phyloP scores from a whole-genome alignment of 306 rosid genomes.

The Fragaria nilgerrensis region DNA sequence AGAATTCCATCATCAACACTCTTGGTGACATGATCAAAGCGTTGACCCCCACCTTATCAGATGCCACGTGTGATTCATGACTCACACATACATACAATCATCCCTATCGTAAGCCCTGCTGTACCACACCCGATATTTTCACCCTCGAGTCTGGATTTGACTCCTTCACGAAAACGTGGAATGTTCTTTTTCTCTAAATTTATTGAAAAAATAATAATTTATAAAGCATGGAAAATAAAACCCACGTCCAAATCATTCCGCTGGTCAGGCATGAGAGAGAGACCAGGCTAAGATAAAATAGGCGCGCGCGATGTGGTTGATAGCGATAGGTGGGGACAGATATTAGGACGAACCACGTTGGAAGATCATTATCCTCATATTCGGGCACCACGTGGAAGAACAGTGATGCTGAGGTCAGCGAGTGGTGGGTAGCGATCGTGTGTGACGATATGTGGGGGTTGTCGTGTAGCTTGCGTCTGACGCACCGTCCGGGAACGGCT shows the following conservation, averaged over 20 bases:
- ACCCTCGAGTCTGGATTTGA: neutral
- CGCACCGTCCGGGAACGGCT: slow-evolving; percentile 15
- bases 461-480: slow-evolving; percentile 3
- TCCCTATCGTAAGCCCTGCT: neutral
- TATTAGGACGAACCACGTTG: neutral
- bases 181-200: neutral
- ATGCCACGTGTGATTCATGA: neutral
- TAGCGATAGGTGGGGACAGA: neutral
- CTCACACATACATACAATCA: neutral
- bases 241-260: neutral
- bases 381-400: slow-evolving; percentile 8
- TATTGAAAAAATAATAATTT: too few species aligned
- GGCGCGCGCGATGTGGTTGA: neutral
- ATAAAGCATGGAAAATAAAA: neutral
- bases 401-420: neutral
- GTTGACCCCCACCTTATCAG: neutral
- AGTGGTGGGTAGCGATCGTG: neutral
- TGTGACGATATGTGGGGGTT: slow-evolving; percentile 3
- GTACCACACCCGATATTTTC: neutral
- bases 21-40: neutral
- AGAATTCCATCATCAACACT: neutral
- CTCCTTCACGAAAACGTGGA: neutral
- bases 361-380: neutral
- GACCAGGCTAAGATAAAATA: neutral
- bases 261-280: neutral